A percentile compares a stretch with the other conserved stretches of the same genome.
Conservation (phyloP, 1,284 basidiomycete species). For the Naganishia albida region DNA sequence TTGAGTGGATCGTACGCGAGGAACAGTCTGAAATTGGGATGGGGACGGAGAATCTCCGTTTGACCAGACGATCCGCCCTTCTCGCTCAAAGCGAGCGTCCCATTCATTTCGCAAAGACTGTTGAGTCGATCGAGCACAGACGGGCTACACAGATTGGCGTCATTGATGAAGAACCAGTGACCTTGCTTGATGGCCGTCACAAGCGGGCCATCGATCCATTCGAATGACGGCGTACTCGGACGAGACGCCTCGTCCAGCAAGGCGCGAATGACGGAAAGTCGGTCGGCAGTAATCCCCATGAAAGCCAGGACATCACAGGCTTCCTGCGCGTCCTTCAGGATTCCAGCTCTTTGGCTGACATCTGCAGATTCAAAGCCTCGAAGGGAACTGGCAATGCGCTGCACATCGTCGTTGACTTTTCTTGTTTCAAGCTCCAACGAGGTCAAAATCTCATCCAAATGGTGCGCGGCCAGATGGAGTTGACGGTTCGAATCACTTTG, state of each 20-base stretch:
- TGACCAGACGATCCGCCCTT: conserved; percentile 78
- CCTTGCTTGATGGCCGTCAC: conserved; percentile 82
- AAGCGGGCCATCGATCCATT: conserved; percentile 96
- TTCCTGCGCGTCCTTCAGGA: background rate
- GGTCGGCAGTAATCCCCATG: background rate
- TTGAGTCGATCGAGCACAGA: conserved; percentile 97
- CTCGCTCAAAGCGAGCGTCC: conserved; percentile 81
- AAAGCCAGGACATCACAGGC: conserved; percentile 6
- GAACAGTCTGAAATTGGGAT: conserved; percentile 86
- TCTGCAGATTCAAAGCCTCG: background rate
- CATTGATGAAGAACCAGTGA: conserved; percentile 87
- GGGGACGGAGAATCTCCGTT: conserved; percentile 75
- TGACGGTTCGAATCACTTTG: conserved; percentile 64
- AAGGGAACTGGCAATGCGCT: conserved; percentile 4
- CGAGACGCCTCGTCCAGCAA: conserved; percentile 8
- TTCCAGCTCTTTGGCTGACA: background rate
- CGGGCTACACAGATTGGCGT: conserved; percentile 91
- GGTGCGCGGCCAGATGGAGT: conserved; percentile 15
- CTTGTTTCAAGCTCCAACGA: conserved; percentile 13
- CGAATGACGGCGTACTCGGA: conserved; percentile 61
- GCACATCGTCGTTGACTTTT: conserved; percentile 12
- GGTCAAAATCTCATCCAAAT: background rate
- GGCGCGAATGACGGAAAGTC: background rate
- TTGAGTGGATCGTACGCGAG: conserved; percentile 89
- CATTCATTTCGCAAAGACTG: conserved; percentile 87